Evolutionary conservation across 1,284 basidiomycete genomes (phyloP).

Genomic region (Inonotus obliquus): DNA sequence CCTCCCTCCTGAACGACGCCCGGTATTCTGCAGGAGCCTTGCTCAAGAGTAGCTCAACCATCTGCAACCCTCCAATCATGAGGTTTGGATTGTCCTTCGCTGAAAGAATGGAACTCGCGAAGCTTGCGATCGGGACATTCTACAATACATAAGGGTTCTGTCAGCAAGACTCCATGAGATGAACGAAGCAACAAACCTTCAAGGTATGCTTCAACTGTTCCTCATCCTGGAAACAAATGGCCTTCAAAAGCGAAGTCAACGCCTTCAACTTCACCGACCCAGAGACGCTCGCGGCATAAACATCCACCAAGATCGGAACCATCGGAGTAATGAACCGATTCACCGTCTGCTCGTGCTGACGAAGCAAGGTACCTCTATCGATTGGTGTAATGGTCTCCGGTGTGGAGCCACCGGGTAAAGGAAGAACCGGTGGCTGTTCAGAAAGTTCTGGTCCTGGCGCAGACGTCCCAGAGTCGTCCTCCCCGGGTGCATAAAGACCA

Average conservation of each 20-base stretch:
- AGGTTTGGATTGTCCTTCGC: conserved; percentile 84
- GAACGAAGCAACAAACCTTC: conserved; percentile 45
- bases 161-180: neutral
- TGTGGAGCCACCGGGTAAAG: conserved; percentile 18
- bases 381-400: conserved; percentile 34
- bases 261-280: conserved; percentile 84
- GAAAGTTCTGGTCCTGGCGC: neutral
- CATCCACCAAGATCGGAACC: conserved; percentile 89
- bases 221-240: conserved; percentile 80
- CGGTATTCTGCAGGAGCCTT: conserved; percentile 83
- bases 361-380: conserved; percentile 67
- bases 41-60: conserved; percentile 82
- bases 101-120: conserved; percentile 88
- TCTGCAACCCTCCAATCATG: conserved; percentile 82
- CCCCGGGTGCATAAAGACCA: conserved; percentile 21
- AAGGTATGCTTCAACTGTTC: conserved; percentile 74
- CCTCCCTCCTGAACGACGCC: conserved; percentile 86
- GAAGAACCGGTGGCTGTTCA: conserved; percentile 7
- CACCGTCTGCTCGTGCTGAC: conserved; percentile 71
- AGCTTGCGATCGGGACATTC: conserved; percentile 88
- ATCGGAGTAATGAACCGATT: conserved; percentile 81
- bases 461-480: conserved; percentile 23
- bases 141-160: conserved; percentile 34
- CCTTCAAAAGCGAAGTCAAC: conserved; percentile 81
- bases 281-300: conserved; percentile 91